Evolutionary conservation across 345 rosid species (phyloP), one percentile per base, ranked within the genome.

Genomic region (Rhizophora mangle): DNA sequence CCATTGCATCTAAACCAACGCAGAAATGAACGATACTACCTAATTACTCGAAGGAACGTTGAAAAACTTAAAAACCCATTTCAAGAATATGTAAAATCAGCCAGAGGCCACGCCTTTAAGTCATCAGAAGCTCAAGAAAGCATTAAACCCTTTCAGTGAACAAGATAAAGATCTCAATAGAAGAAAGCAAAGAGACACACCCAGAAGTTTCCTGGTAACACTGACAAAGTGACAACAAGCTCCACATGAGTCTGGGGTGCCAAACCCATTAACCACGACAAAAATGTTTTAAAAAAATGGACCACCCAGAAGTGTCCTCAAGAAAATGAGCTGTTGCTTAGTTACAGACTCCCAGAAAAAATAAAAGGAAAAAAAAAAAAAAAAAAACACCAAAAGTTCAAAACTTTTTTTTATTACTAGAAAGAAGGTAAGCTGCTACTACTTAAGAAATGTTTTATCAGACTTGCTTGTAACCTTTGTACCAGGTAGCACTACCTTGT

Each of bases 41-140:
- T 31, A 47, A 68, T 20, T 62, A 39, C 60, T 47, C 43, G 53
- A 69, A 37, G 68, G 62, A 57, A 24, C 39, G 64, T 18, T 55
- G 53, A 57, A 71, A 65, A 69, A 55, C 37, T 37, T 61, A 18
- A 62, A 67, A 77, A 62, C 80, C 73, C 76, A 70, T 72, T 68
- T 68, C 60, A 56, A 56, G 15, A 22, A 24, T 27, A 27, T 21
- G 30, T 56, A 56, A 56, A 22, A 56, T 9, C 60, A 56, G 29
- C 60, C 16, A 22, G 9, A 53, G 34, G 58, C 3, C 52, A 32
- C 34, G 9, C 6, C 60, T 68, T 63, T 6, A 58, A 31, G 39
- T 19, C 43, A 56, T 56, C 26, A 51, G 34, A 67, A 54, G 31
- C 47, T 21, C 39, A 34, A 68, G 60, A 34, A 3, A 47, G 22